Conservation (phyloP, 495 filamentous ascomycete genomes). For the Aspergillus panamensis region DNA sequence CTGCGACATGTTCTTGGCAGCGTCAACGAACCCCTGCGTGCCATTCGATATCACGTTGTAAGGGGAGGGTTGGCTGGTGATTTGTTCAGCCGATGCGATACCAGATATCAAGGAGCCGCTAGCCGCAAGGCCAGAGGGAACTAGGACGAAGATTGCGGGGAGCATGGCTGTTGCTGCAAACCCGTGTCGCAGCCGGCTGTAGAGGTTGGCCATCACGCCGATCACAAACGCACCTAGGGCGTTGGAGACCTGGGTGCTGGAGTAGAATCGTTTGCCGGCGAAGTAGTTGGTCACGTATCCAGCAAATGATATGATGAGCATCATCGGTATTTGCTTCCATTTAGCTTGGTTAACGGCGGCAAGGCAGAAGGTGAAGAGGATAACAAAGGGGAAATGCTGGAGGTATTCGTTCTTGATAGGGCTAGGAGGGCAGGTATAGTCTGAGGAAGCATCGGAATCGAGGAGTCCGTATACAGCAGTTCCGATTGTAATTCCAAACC, state of each 20-base stretch:
- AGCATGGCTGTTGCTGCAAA: slow-evolving; percentile 85
- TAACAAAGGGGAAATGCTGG: slow-evolving; percentile 66
- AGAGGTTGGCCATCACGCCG: slow-evolving; percentile 82
- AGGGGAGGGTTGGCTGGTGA: slow-evolving; percentile 53
- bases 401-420: slow-evolving; percentile 51
- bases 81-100: slow-evolving; percentile 75
- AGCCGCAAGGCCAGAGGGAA: slow-evolving; percentile 85
- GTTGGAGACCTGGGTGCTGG: slow-evolving; percentile 74
- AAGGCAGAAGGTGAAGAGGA: slow-evolving; percentile 77
- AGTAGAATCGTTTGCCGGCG: slow-evolving; percentile 63
- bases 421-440: slow-evolving; percentile 59
- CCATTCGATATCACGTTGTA: slow-evolving; percentile 49
- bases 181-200: slow-evolving; percentile 78
- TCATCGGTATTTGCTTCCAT: slow-evolving; percentile 82
- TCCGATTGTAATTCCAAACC: slow-evolving; percentile 95
- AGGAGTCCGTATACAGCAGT: slow-evolving; percentile 85
- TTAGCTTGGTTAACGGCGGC: slow-evolving; percentile 86
- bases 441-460: slow-evolving; percentile 68
- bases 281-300: slow-evolving; percentile 91
- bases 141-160: slow-evolving; percentile 92
- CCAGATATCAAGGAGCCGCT: slow-evolving; percentile 81
- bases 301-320: slow-evolving; percentile 75
- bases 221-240: slow-evolving; percentile 84
- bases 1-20: slow-evolving; percentile 35
- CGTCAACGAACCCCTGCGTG: slow-evolving; percentile 47